These are phyloP conservation scores for Mortierella sp. DNA, from an alignment of 371 early-diverging fungal species.

Conservation along the genomic window DNA sequence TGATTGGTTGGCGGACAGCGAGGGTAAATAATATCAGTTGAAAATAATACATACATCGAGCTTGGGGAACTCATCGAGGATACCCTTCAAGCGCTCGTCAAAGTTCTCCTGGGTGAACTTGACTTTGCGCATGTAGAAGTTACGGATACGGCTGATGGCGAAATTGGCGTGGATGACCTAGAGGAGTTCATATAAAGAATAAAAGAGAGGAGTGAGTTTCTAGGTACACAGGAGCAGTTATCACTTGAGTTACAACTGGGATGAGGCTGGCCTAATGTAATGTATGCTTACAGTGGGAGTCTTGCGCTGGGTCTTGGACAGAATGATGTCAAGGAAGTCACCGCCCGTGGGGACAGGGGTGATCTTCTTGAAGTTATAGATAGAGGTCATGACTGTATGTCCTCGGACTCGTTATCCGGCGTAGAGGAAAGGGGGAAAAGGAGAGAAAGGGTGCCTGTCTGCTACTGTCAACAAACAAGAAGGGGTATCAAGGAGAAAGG, in stretches of 20 bases:
- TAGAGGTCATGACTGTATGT: slow-evolving; percentile 59
- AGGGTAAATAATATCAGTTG: slow-evolving; percentile 6
- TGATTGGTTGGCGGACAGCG: not conserved
- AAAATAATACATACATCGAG: slow-evolving; percentile 86
- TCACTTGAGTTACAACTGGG: not conserved
- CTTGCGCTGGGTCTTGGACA: slow-evolving; percentile 99
- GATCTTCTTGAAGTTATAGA: slow-evolving; percentile 99
- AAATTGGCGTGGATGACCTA: slow-evolving; percentile 60
- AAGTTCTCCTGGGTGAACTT: slow-evolving; percentile 99
- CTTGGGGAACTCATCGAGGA: slow-evolving; percentile 98
- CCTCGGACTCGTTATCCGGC: slow-evolving; percentile 19
- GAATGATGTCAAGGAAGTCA: slow-evolving; percentile 99
- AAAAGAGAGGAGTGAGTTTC: not conserved
- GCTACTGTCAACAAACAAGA: slow-evolving; percentile 5
- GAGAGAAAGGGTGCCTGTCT: not conserved
- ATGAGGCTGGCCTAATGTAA: not conserved
- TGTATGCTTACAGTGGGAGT: slow-evolving; percentile 97
- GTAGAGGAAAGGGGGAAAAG: slow-evolving; percentile 12
- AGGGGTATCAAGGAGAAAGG: slow-evolving; percentile 20
- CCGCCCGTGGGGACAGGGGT: slow-evolving; percentile 95
- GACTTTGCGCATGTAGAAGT: slow-evolving; percentile 99
- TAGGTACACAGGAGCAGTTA: not conserved
- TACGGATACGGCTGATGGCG: slow-evolving; percentile 87
- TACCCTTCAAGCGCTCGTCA: slow-evolving; percentile 95
- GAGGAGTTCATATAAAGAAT: not conserved